Conservation (phyloP, 2,329 filamentous ascomycete genomes). For the Fusarium algeriense region DNA sequence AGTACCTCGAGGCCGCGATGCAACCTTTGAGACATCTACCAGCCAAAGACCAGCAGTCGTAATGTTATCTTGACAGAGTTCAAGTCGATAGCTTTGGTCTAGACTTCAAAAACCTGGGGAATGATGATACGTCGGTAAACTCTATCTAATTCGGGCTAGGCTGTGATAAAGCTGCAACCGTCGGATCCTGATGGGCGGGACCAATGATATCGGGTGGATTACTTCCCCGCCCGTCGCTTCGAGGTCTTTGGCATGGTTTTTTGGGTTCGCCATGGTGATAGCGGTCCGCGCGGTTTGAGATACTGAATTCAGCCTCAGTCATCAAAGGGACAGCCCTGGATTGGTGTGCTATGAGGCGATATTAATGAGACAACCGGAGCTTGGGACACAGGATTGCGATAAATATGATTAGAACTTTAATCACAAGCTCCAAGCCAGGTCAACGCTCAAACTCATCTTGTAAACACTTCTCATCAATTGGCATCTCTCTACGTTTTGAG, state of each 20-base stretch:
- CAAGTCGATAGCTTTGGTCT: background rate
- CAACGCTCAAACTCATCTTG: background rate
- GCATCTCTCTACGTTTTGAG: background rate
- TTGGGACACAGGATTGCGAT: background rate
- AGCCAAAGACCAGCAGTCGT: background rate
- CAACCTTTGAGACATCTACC: accelerated
- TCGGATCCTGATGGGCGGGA: conserved; percentile 5
- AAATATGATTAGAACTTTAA: conserved; percentile 3
- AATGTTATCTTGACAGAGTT: background rate
- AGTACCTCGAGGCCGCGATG: background rate
- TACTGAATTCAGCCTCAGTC: background rate
- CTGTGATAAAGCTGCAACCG: conserved; percentile 19
- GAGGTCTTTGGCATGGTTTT: background rate
- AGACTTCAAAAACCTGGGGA: background rate
- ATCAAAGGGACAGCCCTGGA: background rate
- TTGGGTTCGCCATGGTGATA: background rate
- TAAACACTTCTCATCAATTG: background rate
- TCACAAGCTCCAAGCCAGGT: background rate
- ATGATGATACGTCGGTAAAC: conserved; percentile 14
- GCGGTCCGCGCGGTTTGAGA: conserved; percentile 19
- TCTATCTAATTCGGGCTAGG: conserved; percentile 3
- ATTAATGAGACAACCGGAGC: too few species aligned
- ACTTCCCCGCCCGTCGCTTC: conserved; percentile 5
- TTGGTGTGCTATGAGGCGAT: background rate
- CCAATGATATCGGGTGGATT: background rate